Evolutionary conservation across 164 flowering plant species (phyloP), one percentile per base, ranked within the genome.

Genomic region (Brasenia schreberi): DNA sequence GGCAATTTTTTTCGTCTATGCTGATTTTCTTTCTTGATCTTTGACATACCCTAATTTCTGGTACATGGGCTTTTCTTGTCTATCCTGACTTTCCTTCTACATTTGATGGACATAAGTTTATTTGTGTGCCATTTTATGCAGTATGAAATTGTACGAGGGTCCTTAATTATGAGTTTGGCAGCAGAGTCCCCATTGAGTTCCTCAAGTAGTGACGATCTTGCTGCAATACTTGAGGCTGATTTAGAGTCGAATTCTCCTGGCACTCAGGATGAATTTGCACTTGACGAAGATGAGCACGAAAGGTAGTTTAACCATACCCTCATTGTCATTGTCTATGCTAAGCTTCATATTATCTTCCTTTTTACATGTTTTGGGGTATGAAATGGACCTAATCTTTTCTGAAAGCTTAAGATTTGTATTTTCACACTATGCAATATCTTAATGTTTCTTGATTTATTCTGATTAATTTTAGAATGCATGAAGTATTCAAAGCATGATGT

Each of bases 131-230:
- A 10, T 6, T 16, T 67, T 17, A 23, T 60, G 63, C 63, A 60
- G 63, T 60, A 60, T 60, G 63, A 18, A 19, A 60, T 60, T 3
- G 63, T 60, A n/a, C 6, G 19, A 6, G 63, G 63, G 16, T 17
- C n/a, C n/a, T 9, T 27, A 17, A 53, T 10, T 59, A 75, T 76
- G 78, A 85, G 86, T 70, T 66, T 79, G 17, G 82, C 70, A 27
- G 77, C 81, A 1, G 85, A 85, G 60, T 85, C 88, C 7, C 89
- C 90, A 0, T 72, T 77, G 19, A 73, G 77, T 52, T 86, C 94
- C n/a, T 81, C 85, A 0, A 80, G 91, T 74, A 84, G 89, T 27
- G 95, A 86, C 18, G 95, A 85, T 64, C 83, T 86, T 49, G 87
- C 88, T 0, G 80, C 91, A 18, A 56, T 75, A 66, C 82, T 86